A percentile compares a stretch with the other conserved stretches of the same genome.
These are phyloP conservation scores for Huntiella decipiens DNA, from an alignment of 2,329 filamentous ascomycete genomes.

Conservation along the genomic window DNA sequence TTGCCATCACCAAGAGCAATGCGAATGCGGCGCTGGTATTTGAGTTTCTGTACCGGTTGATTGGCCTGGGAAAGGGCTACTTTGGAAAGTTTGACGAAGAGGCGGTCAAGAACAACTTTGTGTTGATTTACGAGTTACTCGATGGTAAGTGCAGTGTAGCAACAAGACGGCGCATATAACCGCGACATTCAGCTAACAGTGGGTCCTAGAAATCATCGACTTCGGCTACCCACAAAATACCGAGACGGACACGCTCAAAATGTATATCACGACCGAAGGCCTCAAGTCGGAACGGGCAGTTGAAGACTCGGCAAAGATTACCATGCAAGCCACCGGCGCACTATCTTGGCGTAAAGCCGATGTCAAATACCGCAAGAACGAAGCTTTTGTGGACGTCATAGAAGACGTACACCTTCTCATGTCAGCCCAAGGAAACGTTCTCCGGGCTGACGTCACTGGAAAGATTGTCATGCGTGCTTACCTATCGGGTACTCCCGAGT, in stretches of 20 bases:
- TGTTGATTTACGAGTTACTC: constrained; percentile 89
- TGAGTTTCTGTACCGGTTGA: constrained; percentile 87
- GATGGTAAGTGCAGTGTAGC: constrained; percentile 42
- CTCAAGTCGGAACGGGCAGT: constrained; percentile 76
- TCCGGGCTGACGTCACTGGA: constrained; percentile 88
- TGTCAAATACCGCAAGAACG: constrained; percentile 98
- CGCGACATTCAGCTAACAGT: not conserved
- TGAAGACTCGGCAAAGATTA: constrained; percentile 94
- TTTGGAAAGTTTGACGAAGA: constrained; percentile 99
- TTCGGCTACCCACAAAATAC: constrained; percentile 99
- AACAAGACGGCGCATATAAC: not conserved
- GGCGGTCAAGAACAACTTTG: constrained; percentile 99
- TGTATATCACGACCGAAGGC: constrained; percentile 99
- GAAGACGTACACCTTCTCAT: constrained; percentile 98
- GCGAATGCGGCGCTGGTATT: constrained; percentile 96
- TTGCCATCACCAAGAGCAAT: constrained; percentile 96
- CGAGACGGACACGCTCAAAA: constrained; percentile 94
- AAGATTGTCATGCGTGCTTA: constrained; percentile 99
- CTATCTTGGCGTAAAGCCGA: constrained; percentile 93
- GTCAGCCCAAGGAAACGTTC: constrained; percentile 89
- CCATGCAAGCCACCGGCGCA: constrained; percentile 95
- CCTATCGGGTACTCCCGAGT: constrained; percentile 87
- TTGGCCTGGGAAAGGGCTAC: constrained; percentile 79
- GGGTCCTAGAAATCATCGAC: constrained; percentile 68
- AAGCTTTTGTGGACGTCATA: constrained; percentile 97